These are phyloP conservation scores for Pholiota molesta DNA, from an alignment of 768 basidiomycete genomes.

Conservation along the genomic window DNA sequence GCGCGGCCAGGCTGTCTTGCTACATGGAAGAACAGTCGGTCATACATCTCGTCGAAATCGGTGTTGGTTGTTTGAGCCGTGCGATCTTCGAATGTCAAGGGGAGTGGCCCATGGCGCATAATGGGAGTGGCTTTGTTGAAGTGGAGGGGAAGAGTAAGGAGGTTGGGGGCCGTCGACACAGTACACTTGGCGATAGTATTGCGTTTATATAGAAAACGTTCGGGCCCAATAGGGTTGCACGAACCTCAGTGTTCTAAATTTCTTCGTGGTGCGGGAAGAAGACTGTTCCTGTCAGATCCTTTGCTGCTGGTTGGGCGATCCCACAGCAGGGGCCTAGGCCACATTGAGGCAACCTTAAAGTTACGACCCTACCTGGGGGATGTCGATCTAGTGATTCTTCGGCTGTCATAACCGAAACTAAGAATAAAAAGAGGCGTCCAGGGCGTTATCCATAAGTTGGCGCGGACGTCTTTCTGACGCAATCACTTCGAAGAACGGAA, in stretches of 20 bases:
- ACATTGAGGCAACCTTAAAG: slow-evolving; percentile 7
- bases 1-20: slow-evolving; percentile 47
- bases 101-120: slow-evolving; percentile 32
- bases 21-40: slow-evolving; percentile 71
- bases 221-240: slow-evolving; percentile 23
- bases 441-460: slow-evolving; percentile 13
- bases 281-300: slow-evolving; percentile 19
- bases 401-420: slow-evolving; percentile 11
- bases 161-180: slow-evolving; percentile 3
- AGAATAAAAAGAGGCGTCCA: slow-evolving; percentile 13
- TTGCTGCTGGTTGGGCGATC: slow-evolving; percentile 14
- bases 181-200: slow-evolving; percentile 2
- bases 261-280: slow-evolving; percentile 21
- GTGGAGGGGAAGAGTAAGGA: background rate
- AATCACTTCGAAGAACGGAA: slow-evolving; percentile 18
- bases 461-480: slow-evolving; percentile 19
- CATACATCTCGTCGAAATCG: slow-evolving; percentile 81
- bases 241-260: slow-evolving; percentile 18
- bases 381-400: slow-evolving; percentile 5
- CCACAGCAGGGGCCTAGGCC: slow-evolving; percentile 17
- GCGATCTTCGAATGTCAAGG: slow-evolving; percentile 70
- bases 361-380: slow-evolving; percentile 8
- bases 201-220: slow-evolving; percentile 19
- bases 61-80: slow-evolving; percentile 55
- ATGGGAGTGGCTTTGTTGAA: background rate